Percentiles rank a stretch among this genome's conserved stretches.
phyloP scores from a whole-genome alignment of 2,329 filamentous ascomycete species.

The Exutisphaerella laricina region DNA sequence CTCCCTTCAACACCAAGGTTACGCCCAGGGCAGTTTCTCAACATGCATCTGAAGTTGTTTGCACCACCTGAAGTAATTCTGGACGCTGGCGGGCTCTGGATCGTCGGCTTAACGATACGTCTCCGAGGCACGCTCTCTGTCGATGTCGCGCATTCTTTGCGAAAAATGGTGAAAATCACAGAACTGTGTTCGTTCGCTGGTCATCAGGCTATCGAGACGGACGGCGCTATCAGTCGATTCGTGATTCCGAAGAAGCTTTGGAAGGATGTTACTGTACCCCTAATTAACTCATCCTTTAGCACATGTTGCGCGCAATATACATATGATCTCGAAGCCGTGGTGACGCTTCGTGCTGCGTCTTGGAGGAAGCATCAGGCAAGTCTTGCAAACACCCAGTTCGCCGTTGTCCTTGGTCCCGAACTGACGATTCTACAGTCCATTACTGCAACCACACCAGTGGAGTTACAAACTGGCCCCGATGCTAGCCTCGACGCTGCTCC shows the following conservation, averaged over 20 bases:
- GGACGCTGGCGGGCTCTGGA: neutral
- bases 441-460: neutral
- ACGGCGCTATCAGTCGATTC: neutral
- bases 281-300: neutral
- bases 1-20: neutral
- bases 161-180: neutral
- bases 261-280: neutral
- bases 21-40: neutral
- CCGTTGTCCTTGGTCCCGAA: no score
- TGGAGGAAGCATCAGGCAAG: neutral
- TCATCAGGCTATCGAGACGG: neutral
- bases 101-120: neutral
- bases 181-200: constrained; percentile 2
- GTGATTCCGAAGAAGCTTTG: neutral
- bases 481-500: neutral
- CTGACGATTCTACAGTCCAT: neutral
- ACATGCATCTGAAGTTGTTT: constrained; percentile 1
- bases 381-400: neutral
- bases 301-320: constrained; percentile 3
- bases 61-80: neutral
- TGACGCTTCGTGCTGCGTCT: neutral
- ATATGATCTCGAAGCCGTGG: neutral
- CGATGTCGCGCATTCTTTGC: neutral
- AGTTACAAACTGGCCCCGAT: constrained; percentile 1
- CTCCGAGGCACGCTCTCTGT: neutral